Conservation (phyloP, 2,329 filamentous ascomycete genomes). For the Lomentospora prolificans region DNA sequence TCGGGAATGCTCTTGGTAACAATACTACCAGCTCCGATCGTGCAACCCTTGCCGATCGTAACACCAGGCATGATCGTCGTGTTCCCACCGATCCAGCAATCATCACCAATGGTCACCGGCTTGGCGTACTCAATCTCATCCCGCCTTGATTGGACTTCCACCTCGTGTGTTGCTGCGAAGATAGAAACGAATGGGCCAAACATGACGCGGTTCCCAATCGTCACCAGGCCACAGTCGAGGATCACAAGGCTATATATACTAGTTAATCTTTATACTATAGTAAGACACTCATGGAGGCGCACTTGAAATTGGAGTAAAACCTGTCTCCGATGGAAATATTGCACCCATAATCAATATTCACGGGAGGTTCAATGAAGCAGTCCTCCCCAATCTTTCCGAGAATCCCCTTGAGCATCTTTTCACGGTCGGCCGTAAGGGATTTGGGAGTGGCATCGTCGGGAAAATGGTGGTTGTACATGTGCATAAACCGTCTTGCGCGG, state of each 20-base stretch:
- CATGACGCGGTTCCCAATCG: slow-evolving; percentile 59
- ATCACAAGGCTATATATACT: slow-evolving; percentile 39
- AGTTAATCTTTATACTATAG: background rate
- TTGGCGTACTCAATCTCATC: slow-evolving; percentile 37
- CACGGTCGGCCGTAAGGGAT: slow-evolving; percentile 27
- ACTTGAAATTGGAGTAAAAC: slow-evolving; percentile 51
- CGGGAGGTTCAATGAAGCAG: slow-evolving; percentile 49
- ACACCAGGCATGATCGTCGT: slow-evolving; percentile 41
- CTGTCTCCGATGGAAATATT: slow-evolving; percentile 51
- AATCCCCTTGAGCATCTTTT: slow-evolving; percentile 37
- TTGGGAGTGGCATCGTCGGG: slow-evolving; percentile 35
- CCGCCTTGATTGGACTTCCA: slow-evolving; percentile 43
- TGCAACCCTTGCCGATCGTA: slow-evolving; percentile 41
- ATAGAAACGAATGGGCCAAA: slow-evolving; percentile 65
- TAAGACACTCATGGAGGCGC: background rate
- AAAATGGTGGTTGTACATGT: slow-evolving; percentile 49
- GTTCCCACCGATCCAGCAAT: slow-evolving; percentile 46
- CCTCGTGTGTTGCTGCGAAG: slow-evolving; percentile 62
- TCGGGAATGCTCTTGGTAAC: slow-evolving; percentile 39
- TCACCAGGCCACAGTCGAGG: slow-evolving; percentile 62
- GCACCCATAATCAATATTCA: slow-evolving; percentile 55
- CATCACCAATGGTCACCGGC: slow-evolving; percentile 37
- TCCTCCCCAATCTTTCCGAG: slow-evolving; percentile 41
- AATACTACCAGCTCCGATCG: slow-evolving; percentile 38
- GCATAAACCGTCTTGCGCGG: slow-evolving; percentile 42